These are phyloP conservation scores for Rhodotorula sp. DNA, from an alignment of 1,284 basidiomycete species.

Conservation along the genomic window DNA sequence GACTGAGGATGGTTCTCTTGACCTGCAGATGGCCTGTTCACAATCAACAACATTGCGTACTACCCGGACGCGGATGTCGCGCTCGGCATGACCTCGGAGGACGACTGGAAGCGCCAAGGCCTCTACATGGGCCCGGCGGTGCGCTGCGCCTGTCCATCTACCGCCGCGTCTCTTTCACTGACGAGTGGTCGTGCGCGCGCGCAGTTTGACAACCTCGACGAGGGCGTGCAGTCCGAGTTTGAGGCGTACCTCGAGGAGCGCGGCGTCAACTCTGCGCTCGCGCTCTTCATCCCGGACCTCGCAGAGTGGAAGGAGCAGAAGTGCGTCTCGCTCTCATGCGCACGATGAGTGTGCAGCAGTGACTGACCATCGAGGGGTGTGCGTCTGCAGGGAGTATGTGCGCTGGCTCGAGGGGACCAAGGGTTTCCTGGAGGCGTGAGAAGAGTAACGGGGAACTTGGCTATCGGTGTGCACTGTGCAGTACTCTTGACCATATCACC, in stretches of 20 bases:
- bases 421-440: conserved; percentile 68
- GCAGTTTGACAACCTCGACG: conserved; percentile 86
- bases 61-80: conserved; percentile 74
- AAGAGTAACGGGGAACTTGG: too few species aligned
- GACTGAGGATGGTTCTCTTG: too few species aligned
- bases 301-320: conserved; percentile 87
- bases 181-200: background rate
- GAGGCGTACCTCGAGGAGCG: conserved; percentile 80
- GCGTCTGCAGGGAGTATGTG: conserved; percentile 70
- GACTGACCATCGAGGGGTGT: background rate
- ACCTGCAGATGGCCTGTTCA: conserved; percentile 68
- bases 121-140: conserved; percentile 89
- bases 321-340: conserved; percentile 53
- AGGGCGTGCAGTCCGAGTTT: conserved; percentile 80
- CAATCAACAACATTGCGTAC: conserved; percentile 85
- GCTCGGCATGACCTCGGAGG: conserved; percentile 77
- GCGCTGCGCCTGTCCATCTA: conserved; percentile 42
- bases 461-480: too few species aligned
- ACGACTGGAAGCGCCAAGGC: conserved; percentile 88
- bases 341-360: background rate
- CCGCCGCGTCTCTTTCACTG: background rate
- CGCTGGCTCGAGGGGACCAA: conserved; percentile 83
- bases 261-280: conserved; percentile 78
- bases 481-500: too few species aligned
- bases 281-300: conserved; percentile 51